Conservation (phyloP, 768 basidiomycete genomes). For the Rhizopogon sp. region DNA sequence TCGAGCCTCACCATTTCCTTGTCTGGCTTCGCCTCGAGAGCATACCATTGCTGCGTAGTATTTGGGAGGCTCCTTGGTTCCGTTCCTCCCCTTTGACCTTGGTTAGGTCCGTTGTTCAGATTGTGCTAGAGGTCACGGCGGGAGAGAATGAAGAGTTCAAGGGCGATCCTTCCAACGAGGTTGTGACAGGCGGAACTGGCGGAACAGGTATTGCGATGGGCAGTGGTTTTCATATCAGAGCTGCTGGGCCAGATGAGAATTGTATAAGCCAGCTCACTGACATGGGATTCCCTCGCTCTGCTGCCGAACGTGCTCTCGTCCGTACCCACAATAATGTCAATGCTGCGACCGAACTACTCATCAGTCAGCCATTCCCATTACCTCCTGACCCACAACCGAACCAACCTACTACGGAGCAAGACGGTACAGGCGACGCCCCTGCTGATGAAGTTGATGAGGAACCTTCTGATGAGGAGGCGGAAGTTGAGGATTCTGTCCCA, state of each 20-base stretch:
- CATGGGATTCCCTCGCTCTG: constrained; percentile 95
- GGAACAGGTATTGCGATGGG: constrained; percentile 26
- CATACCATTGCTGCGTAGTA: constrained; percentile 57
- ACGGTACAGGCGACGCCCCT: constrained; percentile 25
- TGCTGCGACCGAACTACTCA: constrained; percentile 81
- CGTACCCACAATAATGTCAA: constrained; percentile 87
- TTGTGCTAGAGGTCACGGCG: constrained; percentile 75
- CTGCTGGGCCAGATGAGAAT: constrained; percentile 63
- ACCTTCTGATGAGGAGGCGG: constrained; percentile 24
- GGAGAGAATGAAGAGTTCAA: constrained; percentile 76
- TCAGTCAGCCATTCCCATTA: constrained; percentile 77
- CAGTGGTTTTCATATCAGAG: constrained; percentile 27
- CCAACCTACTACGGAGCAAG: constrained; percentile 10
- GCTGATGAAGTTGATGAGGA: constrained; percentile 20
- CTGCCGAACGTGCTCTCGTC: constrained; percentile 76
- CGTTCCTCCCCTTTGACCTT: constrained; percentile 68
- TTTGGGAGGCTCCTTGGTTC: constrained; percentile 88
- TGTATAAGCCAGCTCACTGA: constrained; percentile 82
- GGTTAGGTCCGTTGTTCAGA: constrained; percentile 69
- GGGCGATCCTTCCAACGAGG: constrained; percentile 36
- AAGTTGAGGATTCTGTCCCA: constrained; percentile 12
- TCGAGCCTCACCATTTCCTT: constrained; percentile 84
- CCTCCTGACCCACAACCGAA: constrained; percentile 54
- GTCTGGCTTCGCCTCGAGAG: constrained; percentile 70
- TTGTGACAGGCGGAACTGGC: constrained; percentile 23